Evolutionary conservation across 2,329 filamentous ascomycete species (phyloP).

Genomic region (Neopestalotiopsis sp.): DNA sequence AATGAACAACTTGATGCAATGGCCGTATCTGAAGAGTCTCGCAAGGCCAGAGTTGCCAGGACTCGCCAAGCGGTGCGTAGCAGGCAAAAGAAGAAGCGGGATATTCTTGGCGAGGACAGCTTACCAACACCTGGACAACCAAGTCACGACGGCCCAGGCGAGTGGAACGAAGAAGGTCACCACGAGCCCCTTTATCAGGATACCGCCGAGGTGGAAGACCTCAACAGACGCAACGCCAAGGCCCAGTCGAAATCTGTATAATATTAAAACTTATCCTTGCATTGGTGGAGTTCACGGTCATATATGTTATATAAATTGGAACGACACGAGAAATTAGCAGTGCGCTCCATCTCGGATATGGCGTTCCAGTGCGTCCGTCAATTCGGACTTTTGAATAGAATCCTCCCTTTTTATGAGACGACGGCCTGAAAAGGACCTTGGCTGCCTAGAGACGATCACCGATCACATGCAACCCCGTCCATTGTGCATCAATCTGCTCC

Average conservation of each 20-base stretch:
- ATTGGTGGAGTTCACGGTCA: conserved; percentile 6
- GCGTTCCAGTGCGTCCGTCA: neutral
- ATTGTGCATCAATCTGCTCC: neutral
- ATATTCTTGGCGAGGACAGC: conserved; percentile 26
- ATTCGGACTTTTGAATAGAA: neutral
- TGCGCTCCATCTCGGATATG: neutral
- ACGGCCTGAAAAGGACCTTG: neutral
- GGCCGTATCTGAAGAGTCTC: conserved; percentile 46
- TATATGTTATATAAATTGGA: neutral
- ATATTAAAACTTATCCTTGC: neutral
- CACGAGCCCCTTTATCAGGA: conserved; percentile 40
- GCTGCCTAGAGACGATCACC: no score
- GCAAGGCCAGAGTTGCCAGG: conserved; percentile 34
- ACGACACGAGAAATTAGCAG: neutral
- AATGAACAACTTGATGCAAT: conserved; percentile 65
- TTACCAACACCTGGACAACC: conserved; percentile 8
- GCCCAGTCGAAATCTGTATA: conserved; percentile 5
- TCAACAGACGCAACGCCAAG: neutral
- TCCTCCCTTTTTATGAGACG: neutral
- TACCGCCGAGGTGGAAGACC: conserved; percentile 23
- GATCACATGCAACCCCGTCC: neutral
- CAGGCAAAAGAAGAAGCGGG: conserved; percentile 24
- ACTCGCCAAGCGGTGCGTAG: conserved; percentile 29
- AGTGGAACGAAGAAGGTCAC: conserved; percentile 40
- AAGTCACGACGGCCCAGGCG: conserved; percentile 28